Percentiles rank a stretch among this genome's conserved stretches.
These are phyloP conservation scores for Periglandula ipomoeae DNA, from an alignment of 2,329 filamentous ascomycete genomes.

Conservation along the genomic window DNA sequence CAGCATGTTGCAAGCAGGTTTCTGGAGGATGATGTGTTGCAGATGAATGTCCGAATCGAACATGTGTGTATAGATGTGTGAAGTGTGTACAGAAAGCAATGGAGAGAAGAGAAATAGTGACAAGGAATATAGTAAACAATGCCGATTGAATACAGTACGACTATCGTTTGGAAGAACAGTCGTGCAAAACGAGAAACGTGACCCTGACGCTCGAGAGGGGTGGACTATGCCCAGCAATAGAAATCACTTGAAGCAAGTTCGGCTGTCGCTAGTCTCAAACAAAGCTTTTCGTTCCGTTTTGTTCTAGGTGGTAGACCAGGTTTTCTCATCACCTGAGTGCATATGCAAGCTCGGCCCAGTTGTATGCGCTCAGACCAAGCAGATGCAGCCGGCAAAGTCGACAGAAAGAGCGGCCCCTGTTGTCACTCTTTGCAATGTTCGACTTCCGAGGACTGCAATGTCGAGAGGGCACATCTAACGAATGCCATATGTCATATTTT, in stretches of 20 bases:
- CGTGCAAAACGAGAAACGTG: background rate
- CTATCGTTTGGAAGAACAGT: background rate
- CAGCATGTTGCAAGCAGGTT: conserved; percentile 7
- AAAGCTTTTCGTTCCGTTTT: background rate
- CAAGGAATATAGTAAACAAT: background rate
- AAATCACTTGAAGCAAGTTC: background rate
- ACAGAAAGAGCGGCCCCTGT: background rate
- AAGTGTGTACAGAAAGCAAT: background rate
- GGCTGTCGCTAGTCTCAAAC: background rate
- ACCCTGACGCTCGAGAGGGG: background rate
- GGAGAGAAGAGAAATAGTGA: background rate
- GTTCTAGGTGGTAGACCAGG: background rate
- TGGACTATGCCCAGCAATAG: background rate
- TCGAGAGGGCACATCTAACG: too few species aligned
- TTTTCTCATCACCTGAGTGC: conserved; percentile 4
- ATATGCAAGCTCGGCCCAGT: conserved; percentile 2
- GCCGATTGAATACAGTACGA: background rate
- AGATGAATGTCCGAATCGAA: background rate
- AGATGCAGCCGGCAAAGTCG: background rate
- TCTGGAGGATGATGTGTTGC: background rate
- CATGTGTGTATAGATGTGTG: background rate
- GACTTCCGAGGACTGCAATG: too few species aligned
- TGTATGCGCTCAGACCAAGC: conserved; percentile 1
- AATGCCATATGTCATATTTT: too few species aligned
- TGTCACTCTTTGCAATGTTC: background rate